Evolutionary conservation across 306 rosid species (phyloP).

Genomic region (Castanea sativa): DNA sequence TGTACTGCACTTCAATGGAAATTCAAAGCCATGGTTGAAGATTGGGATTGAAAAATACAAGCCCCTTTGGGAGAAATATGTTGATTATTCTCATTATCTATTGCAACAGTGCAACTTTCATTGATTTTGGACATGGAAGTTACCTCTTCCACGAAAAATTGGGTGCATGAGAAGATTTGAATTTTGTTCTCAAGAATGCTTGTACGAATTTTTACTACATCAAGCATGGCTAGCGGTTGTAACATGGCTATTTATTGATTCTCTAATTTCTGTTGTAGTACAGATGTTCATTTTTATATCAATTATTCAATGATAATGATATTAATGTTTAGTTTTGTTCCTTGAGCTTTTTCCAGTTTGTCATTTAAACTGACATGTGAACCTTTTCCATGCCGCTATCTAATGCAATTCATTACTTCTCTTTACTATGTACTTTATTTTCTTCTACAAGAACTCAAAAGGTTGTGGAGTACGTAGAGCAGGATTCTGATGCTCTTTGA

Average conservation of each 20-base stretch:
- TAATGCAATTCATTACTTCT: neutral
- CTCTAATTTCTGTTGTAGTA: slow-evolving; percentile 34
- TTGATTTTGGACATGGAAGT: slow-evolving; percentile 37
- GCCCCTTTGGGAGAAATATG: slow-evolving; percentile 78
- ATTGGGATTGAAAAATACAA: slow-evolving; percentile 89
- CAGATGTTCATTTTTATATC: slow-evolving; percentile 26
- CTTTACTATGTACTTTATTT: neutral
- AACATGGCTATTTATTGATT: slow-evolving; percentile 29
- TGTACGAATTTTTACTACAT: slow-evolving; percentile 41
- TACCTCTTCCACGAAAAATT: slow-evolving; percentile 20
- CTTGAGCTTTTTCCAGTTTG: slow-evolving; percentile 12
- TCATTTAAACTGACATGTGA: neutral
- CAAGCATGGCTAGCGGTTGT: slow-evolving; percentile 45
- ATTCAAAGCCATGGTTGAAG: slow-evolving; percentile 93
- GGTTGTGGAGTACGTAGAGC: neutral
- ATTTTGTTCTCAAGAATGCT: slow-evolving; percentile 40
- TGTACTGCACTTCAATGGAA: slow-evolving; percentile 85
- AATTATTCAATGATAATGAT: slow-evolving; percentile 26
- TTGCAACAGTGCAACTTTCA: slow-evolving; percentile 75
- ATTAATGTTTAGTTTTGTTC: slow-evolving; percentile 6
- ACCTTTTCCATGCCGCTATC: neutral
- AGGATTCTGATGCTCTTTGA: neutral
- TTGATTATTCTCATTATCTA: slow-evolving; percentile 67
- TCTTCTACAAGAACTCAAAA: neutral
- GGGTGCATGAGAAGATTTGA: slow-evolving; percentile 17